Percentiles rank a stretch among this genome's conserved stretches.
These are phyloP conservation scores for Galeopsis tetrahit DNA, from an alignment of 257 asterid species.

Conservation along the genomic window DNA sequence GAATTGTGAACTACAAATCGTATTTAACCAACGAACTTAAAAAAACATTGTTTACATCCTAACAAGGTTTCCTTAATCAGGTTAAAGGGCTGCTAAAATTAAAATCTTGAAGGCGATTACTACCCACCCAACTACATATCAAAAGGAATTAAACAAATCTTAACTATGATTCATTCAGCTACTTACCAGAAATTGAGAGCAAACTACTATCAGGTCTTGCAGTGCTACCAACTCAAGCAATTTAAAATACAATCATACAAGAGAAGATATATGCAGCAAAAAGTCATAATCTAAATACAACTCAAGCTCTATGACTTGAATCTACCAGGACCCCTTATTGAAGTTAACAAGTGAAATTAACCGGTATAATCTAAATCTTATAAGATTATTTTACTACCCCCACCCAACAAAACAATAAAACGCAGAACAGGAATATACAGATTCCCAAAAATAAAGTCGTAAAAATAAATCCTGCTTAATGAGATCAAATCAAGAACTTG, in stretches of 20 bases:
- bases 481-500: slow-evolving; percentile 31
- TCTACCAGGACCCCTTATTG: not conserved
- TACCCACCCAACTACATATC: not conserved
- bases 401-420: not conserved
- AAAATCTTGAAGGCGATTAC: not conserved
- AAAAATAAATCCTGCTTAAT: slow-evolving; percentile 9
- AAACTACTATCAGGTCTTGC: not conserved
- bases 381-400: not conserved
- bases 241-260: not conserved
- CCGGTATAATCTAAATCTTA: slow-evolving; percentile 4
- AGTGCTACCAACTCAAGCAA: slow-evolving; percentile 3
- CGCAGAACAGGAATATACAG: not conserved
- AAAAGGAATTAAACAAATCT: not conserved
- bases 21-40: not conserved
- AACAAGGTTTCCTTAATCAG: not conserved
- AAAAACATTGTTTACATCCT: not conserved
- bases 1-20: slow-evolving; percentile 1
- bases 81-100: not conserved
- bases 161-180: not conserved
- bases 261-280: not conserved
- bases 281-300: not conserved
- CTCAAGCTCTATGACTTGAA: not conserved
- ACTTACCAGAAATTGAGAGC: not conserved
- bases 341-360: not conserved
- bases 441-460: not conserved